These are phyloP conservation scores for Phialophora chinensis DNA, from an alignment of 2,329 filamentous ascomycete species.

Conservation along the genomic window DNA sequence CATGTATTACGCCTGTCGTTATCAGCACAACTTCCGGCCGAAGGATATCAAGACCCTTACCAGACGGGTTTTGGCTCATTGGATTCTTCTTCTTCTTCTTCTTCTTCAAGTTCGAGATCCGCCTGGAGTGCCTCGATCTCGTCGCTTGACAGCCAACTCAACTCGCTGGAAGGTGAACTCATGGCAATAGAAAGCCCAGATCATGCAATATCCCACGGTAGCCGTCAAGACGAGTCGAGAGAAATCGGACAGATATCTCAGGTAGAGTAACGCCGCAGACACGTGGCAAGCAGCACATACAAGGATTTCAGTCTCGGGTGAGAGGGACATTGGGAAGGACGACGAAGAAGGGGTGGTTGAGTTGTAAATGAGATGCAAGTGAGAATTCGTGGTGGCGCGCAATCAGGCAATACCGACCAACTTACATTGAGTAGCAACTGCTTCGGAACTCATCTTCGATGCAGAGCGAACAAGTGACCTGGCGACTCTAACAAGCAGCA, in stretches of 20 bases:
- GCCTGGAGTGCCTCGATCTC: not conserved
- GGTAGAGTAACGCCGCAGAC: not conserved
- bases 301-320: not conserved
- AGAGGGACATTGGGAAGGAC: not conserved
- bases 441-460: not conserved
- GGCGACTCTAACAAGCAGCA: not conserved
- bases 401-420: not conserved
- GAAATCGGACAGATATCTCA: not conserved
- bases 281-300: not conserved
- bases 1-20: constrained; percentile 19
- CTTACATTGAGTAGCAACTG: not conserved
- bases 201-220: not conserved
- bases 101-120: not conserved
- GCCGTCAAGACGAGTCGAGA: not conserved
- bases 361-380: not conserved
- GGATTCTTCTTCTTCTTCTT: not conserved
- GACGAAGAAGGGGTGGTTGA: not conserved
- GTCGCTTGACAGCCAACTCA: constrained; percentile 13
- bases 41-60: not conserved
- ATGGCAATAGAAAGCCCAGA: not conserved
- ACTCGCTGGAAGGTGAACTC: constrained; percentile 6
- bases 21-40: constrained; percentile 4
- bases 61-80: not conserved
- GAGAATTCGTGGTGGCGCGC: not conserved
- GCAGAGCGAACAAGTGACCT: not conserved